Base-by-base conservation (phyloP, 257 asterid genomes). In the Euphrasia confusa region DNA sequence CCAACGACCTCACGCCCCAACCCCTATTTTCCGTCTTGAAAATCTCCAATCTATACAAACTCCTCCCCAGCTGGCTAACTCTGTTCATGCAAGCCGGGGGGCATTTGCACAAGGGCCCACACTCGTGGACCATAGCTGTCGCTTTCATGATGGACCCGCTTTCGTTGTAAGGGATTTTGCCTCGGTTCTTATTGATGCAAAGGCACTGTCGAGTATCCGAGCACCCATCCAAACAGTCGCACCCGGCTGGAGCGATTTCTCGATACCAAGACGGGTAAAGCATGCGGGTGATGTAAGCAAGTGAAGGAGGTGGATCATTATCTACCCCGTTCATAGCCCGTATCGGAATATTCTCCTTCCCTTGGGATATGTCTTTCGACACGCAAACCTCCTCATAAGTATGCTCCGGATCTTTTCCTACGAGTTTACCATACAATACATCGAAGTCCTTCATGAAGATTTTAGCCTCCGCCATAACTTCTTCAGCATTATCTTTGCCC, bases 101-200 rank as follows among this genome's bases (percentile, higher is more conserved):
- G 73, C 98, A 92, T 64, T 69, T 81, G 78, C 98, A 83, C 9
- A 63, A 71, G 3, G 90, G 93, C 9, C 98, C 95, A 66, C 97
- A 89, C 67, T 92, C 98, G n/a, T 84, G 79, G 13, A 89, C 85
- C 2, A 58, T 33, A n/a, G 74, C 65, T 47, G 65, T 81, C 11
- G 68, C 72, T 67, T 61, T 76, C 28, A 83, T 68, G 21, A 89
- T 77, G 45, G 75, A 72, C 3, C 95, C 96, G 1, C 74, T 74
- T 57, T 66, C 75, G 27, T 72, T 87, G 72, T 64, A 90, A 1
- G 90, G 92, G 52, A 84, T 74, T 66, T 77, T 80, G 3, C 81
- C 85, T 33, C 88, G 87, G 39, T 89, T 89, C 57, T 70, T 79
- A 10, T 13, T 15, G 2, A 79, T 77, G 72, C 97, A 93, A 21